Evolutionary conservation across 2,329 filamentous ascomycete species (phyloP).

Genomic region (Ophiocordyceps unilateralis): DNA sequence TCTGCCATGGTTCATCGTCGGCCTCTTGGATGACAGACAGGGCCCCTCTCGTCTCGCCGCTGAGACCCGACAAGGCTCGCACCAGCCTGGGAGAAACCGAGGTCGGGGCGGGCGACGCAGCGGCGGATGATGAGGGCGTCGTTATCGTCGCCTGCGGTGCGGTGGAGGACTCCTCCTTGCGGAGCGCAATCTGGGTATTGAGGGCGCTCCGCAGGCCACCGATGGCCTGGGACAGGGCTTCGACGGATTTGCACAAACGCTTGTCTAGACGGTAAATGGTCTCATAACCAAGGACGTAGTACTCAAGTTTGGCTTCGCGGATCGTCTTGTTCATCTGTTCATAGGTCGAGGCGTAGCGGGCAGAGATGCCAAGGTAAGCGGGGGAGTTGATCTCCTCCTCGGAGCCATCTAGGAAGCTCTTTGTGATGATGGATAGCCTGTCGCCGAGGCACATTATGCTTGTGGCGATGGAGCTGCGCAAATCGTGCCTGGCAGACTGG

Average conservation of each 20-base stretch:
- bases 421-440: constrained; percentile 66
- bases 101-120: constrained; percentile 5
- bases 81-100: constrained; percentile 10
- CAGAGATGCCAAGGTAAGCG: constrained; percentile 44
- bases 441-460: constrained; percentile 62
- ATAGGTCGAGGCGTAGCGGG: constrained; percentile 50
- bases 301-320: constrained; percentile 75
- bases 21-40: constrained; percentile 47
- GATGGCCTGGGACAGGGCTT: constrained; percentile 72
- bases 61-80: constrained; percentile 12
- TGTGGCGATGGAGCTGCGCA: constrained; percentile 55
- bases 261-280: constrained; percentile 63
- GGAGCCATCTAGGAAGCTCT: constrained; percentile 66
- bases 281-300: constrained; percentile 68
- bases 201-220: constrained; percentile 83
- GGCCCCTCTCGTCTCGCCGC: constrained; percentile 25
- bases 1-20: constrained; percentile 23
- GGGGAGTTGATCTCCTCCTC: constrained; percentile 58
- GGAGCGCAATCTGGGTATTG: constrained; percentile 69
- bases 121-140: background rate
- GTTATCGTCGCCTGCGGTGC: constrained; percentile 1
- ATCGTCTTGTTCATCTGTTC: constrained; percentile 58
- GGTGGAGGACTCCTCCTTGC: constrained; percentile 39
- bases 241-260: constrained; percentile 66
- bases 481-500: constrained; percentile 53